These are phyloP conservation scores for Lentinula novae-zelandiae DNA, from an alignment of 1,284 basidiomycete species.

Conservation along the genomic window DNA sequence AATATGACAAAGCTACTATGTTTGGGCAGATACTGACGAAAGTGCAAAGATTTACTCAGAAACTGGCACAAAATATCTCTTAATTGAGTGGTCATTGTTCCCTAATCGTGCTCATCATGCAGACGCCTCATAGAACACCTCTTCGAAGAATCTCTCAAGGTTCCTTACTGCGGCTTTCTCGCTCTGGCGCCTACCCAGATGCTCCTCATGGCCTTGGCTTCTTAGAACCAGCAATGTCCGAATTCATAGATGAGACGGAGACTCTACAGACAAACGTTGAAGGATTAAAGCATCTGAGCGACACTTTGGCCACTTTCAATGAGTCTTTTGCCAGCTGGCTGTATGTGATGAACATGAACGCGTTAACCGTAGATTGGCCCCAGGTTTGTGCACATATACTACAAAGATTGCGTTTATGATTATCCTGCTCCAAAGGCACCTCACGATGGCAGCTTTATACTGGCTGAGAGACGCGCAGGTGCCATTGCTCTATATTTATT, in stretches of 20 bases:
- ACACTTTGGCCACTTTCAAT: conserved; percentile 83
- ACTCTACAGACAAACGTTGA: conserved; percentile 75
- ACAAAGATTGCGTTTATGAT: not conserved
- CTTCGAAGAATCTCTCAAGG: conserved; percentile 89
- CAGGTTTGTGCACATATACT: conserved; percentile 49
- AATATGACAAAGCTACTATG: not conserved
- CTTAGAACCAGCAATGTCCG: conserved; percentile 78
- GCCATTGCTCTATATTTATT: conserved; percentile 14
- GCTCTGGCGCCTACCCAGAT: conserved; percentile 64
- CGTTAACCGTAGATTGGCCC: conserved; percentile 88
- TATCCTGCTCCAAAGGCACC: conserved; percentile 45
- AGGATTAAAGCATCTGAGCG: conserved; percentile 67
- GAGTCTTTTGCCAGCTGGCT: conserved; percentile 91
- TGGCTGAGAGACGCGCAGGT: conserved; percentile 64
- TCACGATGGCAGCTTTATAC: conserved; percentile 53
- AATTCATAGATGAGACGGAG: conserved; percentile 86
- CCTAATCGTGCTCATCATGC: not conserved
- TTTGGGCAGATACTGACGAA: not conserved
- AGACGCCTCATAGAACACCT: conserved; percentile 61
- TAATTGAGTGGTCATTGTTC: not conserved
- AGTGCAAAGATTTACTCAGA: not conserved
- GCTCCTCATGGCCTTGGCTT: conserved; percentile 85
- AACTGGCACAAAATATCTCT: not conserved
- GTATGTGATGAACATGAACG: conserved; percentile 93
- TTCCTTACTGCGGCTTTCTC: conserved; percentile 81